Conservation (phyloP, 108 stramenopile species). For the Cafeteria roenbergensis region DNA sequence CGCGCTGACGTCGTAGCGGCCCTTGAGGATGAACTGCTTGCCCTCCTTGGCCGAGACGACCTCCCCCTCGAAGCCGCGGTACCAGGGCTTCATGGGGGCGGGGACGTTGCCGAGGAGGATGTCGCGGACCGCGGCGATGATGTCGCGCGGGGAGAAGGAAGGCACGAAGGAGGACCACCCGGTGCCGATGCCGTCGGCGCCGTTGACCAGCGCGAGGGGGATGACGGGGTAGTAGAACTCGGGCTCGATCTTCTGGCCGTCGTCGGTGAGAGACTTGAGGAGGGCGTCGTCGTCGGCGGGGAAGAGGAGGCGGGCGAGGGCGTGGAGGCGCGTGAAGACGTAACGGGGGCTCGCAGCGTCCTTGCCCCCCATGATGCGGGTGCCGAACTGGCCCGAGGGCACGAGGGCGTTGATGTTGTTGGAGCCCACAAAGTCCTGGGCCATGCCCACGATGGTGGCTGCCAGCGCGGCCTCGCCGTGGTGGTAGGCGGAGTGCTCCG, state of each 20-base stretch:
- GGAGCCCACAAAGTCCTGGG: slow-evolving; percentile 81
- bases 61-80: slow-evolving; percentile 69
- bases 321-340: slow-evolving; percentile 89
- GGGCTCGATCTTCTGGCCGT: slow-evolving; percentile 90
- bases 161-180: slow-evolving; percentile 71
- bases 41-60: slow-evolving; percentile 29
- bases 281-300: slow-evolving; percentile 95
- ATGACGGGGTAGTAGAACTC: slow-evolving; percentile 67
- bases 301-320: slow-evolving; percentile 78
- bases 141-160: slow-evolving; percentile 63
- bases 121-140: slow-evolving; percentile 69
- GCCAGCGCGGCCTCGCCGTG: slow-evolving; percentile 90
- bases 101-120: slow-evolving; percentile 46
- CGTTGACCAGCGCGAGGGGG: slow-evolving; percentile 51
- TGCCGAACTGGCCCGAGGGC: slow-evolving; percentile 95
- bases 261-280: slow-evolving; percentile 78
- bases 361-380: slow-evolving; percentile 81
- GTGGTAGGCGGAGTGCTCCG: slow-evolving; percentile 77
- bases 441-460: slow-evolving; percentile 89
- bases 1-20: slow-evolving; percentile 46
- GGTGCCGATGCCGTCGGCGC: slow-evolving; percentile 90
- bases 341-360: slow-evolving; percentile 91
- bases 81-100: slow-evolving; percentile 57
- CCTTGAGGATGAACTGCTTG: slow-evolving; percentile 25
- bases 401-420: slow-evolving; percentile 91